Base-by-base conservation (phyloP, 352 stramenopile species). In the Globisporangium viniferum region DNA sequence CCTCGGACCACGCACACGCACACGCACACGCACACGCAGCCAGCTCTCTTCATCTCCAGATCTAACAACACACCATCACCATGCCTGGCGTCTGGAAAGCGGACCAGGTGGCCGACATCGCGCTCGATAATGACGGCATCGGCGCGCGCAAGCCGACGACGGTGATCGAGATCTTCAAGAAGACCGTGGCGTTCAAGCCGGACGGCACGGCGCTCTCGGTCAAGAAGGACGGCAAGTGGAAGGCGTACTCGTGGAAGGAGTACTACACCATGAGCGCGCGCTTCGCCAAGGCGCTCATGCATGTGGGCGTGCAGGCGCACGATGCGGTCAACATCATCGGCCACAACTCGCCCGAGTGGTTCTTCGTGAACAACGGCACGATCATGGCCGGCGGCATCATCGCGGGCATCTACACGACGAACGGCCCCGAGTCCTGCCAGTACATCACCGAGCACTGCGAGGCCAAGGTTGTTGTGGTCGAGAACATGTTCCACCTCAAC, bases 281-380 rank as follows among this genome's bases (percentile, higher is more conserved):
- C 35, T 94, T 97, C 58, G 90, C 81, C 58, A 89, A 89, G 66
- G 73, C 88, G 22, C 74, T 96, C 62, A 88, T 96, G 53, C 69
- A 78, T 35, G n/a, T 91, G 7, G 90, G 88, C 15, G 75, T 96
- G 10, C 53, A 86, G 36, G 70, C 75, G 24, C 83, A 92, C 60
- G 81, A 97, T 41, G 80, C 77, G 1, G 88, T 97, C 27, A 90
- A 79, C 64, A 84, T 97, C 33, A 90, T 92, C 51, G 90, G 90
- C 31, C 90, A 88, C 70, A 97, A 97, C 74, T 86, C 84, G 36
- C 84, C 88, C 9, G 84, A 97, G 69, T 97, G 90, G 84, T 87
- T 95, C 64, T 82, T 96, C 67, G 82, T 81, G 58, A 86, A 93
- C 64, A 86, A 86, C 64, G 89, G 88, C 31, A 73, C 84, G 27